Conservation (phyloP, 2,329 filamentous ascomycete species). For the Aurifilum marmelostoma region DNA sequence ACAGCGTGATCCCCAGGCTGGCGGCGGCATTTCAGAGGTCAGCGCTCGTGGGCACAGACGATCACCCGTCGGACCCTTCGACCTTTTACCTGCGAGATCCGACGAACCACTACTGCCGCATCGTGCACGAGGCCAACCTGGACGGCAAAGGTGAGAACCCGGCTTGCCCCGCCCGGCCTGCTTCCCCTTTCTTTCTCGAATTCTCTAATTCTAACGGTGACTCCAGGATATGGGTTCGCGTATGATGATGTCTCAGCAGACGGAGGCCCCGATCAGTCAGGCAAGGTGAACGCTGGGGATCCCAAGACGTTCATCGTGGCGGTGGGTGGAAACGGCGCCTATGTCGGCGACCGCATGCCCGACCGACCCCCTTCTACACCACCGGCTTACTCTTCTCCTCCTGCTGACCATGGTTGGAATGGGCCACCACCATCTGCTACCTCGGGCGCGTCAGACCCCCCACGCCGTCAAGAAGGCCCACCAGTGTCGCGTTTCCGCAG, state of each 20-base stretch:
- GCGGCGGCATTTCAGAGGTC: slow-evolving; percentile 58
- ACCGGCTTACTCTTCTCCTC: not conserved
- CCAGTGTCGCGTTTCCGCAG: slow-evolving; percentile 17
- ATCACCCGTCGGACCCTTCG: slow-evolving; percentile 40
- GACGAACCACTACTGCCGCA: slow-evolving; percentile 61
- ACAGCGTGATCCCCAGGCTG: slow-evolving; percentile 51
- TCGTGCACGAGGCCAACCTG: slow-evolving; percentile 58
- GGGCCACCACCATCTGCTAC: not conserved
- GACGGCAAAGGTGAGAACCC: slow-evolving; percentile 44
- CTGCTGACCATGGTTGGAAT: not conserved
- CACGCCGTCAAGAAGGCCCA: not conserved
- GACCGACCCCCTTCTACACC: not conserved
- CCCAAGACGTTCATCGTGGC: slow-evolving; percentile 53
- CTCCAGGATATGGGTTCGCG: slow-evolving; percentile 59
- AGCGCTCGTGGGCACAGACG: slow-evolving; percentile 50
- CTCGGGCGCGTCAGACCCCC: slow-evolving; percentile 3
- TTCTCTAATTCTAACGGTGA: not conserved
- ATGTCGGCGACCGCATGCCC: slow-evolving; percentile 31
- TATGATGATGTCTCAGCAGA: slow-evolving; percentile 63
- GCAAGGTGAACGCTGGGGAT: slow-evolving; percentile 56
- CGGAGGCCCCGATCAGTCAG: slow-evolving; percentile 56
- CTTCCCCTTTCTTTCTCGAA: not conserved
- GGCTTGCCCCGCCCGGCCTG: no score
- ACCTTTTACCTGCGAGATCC: slow-evolving; percentile 45
- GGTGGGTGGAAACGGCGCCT: slow-evolving; percentile 48